A percentile compares a stretch with the other conserved stretches of the same genome.
Evolutionary conservation across 805 yeast genomes (phyloP).

Genomic region (Wickerhamiella siamensis): DNA sequence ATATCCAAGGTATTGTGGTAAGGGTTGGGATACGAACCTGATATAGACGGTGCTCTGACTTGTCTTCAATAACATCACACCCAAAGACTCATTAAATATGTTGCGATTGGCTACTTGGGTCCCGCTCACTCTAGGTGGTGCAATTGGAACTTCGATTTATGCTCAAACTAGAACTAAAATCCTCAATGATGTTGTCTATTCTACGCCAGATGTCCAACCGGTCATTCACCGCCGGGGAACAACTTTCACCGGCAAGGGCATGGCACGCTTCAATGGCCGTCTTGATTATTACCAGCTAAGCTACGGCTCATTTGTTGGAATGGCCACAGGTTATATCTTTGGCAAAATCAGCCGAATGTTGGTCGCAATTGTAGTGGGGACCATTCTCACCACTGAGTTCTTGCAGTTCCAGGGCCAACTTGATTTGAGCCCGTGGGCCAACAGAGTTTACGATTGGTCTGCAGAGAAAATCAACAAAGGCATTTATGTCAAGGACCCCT

Average conservation of each 20-base stretch:
- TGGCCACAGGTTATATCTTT: slow-evolving; percentile 42
- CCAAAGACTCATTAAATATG: too few species aligned
- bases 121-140: background rate
- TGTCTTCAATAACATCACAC: too few species aligned
- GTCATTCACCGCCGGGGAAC: background rate
- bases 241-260: slow-evolving; percentile 32
- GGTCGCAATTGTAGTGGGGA: slow-evolving; percentile 35
- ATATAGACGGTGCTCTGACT: too few species aligned
- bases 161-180: background rate
- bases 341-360: slow-evolving; percentile 46
- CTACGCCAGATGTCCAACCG: background rate
- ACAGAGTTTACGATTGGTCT: slow-evolving; percentile 20
- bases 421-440: slow-evolving; percentile 15
- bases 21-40: too few species aligned
- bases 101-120: background rate
- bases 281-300: slow-evolving; percentile 49
- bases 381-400: slow-evolving; percentile 35
- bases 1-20: too few species aligned
- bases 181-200: background rate
- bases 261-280: slow-evolving; percentile 17
- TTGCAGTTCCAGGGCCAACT: slow-evolving; percentile 39
- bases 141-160: background rate
- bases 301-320: slow-evolving; percentile 48
- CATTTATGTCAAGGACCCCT: slow-evolving; percentile 41
- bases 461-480: slow-evolving; percentile 28